A percentile compares a stretch with the other conserved stretches of the same genome.
Evolutionary conservation across 495 filamentous ascomycete genomes (phyloP).

Genomic region (Sporormia fimetaria): DNA sequence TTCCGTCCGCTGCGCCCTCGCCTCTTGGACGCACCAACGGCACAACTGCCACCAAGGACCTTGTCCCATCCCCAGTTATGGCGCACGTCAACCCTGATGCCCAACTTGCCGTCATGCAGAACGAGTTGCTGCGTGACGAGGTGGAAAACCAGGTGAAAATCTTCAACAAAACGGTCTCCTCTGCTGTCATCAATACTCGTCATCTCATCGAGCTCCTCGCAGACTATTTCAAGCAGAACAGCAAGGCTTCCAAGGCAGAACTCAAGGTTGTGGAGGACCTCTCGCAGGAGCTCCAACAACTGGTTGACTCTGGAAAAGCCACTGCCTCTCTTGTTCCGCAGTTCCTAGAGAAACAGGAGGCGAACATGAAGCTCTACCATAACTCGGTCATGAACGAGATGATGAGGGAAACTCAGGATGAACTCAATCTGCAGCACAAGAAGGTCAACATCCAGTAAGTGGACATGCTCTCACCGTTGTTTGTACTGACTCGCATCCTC

Average conservation of each 20-base stretch:
- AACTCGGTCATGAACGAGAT: constrained; percentile 6
- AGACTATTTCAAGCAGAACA: constrained; percentile 4
- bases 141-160: constrained; percentile 2
- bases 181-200: constrained; percentile 3
- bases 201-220: constrained; percentile 4
- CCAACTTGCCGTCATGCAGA: constrained; percentile 6
- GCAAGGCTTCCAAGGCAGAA: neutral
- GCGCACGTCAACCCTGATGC: constrained; percentile 1
- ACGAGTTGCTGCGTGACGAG: neutral
- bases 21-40: neutral
- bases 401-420: constrained; percentile 3
- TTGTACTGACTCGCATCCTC: too few relatives aligned
- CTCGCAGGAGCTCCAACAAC: constrained; percentile 9
- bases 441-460: constrained; percentile 16
- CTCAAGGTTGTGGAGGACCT: constrained; percentile 6
- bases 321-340: constrained; percentile 4
- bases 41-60: constrained; percentile 12
- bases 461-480: too few relatives aligned
- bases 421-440: constrained; percentile 12
- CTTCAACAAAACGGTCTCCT: constrained; percentile 2
- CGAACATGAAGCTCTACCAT: constrained; percentile 11
- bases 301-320: constrained; percentile 4
- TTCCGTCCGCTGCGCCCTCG: too few relatives aligned
- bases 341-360: constrained; percentile 17
- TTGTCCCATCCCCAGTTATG: neutral